phyloP scores from a whole-genome alignment of 2,329 filamentous ascomycete genomes.

The Pseudocercospora musae region DNA sequence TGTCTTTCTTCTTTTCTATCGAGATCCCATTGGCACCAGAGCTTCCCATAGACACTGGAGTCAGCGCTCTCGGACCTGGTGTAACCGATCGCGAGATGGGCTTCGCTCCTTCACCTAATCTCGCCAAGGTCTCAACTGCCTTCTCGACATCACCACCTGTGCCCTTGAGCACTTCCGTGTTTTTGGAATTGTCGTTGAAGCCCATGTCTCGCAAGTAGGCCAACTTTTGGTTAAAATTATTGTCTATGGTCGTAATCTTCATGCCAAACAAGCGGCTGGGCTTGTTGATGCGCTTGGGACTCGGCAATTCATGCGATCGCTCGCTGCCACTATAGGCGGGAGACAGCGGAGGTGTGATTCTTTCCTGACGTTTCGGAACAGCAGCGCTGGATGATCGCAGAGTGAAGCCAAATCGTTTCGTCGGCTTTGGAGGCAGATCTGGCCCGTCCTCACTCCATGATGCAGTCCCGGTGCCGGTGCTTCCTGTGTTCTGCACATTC shows the following conservation, averaged over 20 bases:
- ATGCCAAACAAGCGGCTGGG: slow-evolving; percentile 41
- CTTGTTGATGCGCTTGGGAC: slow-evolving; percentile 52
- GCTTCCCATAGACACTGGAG: slow-evolving; percentile 49
- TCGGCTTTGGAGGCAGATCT: slow-evolving; percentile 59
- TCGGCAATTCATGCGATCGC: slow-evolving; percentile 21
- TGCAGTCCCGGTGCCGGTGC: slow-evolving; percentile 41
- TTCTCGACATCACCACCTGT: slow-evolving; percentile 81
- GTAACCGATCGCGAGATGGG: slow-evolving; percentile 33
- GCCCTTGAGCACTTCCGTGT: slow-evolving; percentile 75
- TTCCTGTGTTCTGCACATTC: slow-evolving; percentile 54
- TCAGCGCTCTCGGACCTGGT: slow-evolving; percentile 31
- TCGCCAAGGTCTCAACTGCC: slow-evolving; percentile 78
- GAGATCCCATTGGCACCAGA: slow-evolving; percentile 42
- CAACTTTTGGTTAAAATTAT: slow-evolving; percentile 73
- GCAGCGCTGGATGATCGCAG: slow-evolving; percentile 68
- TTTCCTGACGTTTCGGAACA: slow-evolving; percentile 54
- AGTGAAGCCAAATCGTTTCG: slow-evolving; percentile 60
- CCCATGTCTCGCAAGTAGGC: slow-evolving; percentile 82
- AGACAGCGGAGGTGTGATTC: slow-evolving; percentile 37
- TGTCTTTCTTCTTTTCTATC: slow-evolving; percentile 37
- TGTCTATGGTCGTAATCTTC: slow-evolving; percentile 53
- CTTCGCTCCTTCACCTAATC: slow-evolving; percentile 69
- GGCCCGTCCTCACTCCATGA: slow-evolving; percentile 56
- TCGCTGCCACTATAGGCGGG: slow-evolving; percentile 32
- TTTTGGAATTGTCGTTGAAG: slow-evolving; percentile 78